phyloP scores from a whole-genome alignment of 2,329 filamentous ascomycete species.

The Talaromyces albobiverticillius region DNA sequence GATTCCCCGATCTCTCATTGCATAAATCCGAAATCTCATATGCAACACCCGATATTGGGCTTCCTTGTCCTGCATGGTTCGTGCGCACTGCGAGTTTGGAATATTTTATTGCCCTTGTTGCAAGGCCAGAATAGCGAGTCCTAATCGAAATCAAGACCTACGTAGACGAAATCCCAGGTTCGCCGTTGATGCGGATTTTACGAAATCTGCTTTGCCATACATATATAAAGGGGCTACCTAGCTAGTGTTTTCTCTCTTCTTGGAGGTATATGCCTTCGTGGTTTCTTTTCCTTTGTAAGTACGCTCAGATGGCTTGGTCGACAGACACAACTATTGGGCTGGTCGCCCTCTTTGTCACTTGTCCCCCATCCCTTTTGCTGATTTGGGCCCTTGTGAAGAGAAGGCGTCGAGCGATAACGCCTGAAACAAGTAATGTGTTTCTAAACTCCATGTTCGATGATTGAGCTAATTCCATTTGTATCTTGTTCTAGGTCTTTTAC shows the following conservation, averaged over 20 bases:
- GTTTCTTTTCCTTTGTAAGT: background rate
- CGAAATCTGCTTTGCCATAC: background rate
- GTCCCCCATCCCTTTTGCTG: slow-evolving; percentile 5
- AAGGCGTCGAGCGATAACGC: background rate
- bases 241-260: too few species aligned
- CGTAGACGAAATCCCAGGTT: too few species aligned
- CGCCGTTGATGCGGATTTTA: too few species aligned
- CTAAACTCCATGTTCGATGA: background rate
- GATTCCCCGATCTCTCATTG: too few species aligned
- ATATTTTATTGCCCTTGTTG: too few species aligned
- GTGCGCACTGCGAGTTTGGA: too few species aligned
- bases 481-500: background rate
- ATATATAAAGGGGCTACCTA: background rate
- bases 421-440: background rate
- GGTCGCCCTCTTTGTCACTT: slow-evolving; percentile 2
- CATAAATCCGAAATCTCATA: too few species aligned
- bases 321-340: slow-evolving; percentile 5
- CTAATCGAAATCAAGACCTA: too few species aligned
- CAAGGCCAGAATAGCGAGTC: too few species aligned
- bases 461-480: background rate
- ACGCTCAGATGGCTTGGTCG: slow-evolving; percentile 5
- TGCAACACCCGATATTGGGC: too few species aligned
- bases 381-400: background rate
- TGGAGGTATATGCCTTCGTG: background rate
- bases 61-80: too few species aligned